Evolutionary conservation across 257 asterid genomes (phyloP).

Genomic region (Nicotiana attenuata): DNA sequence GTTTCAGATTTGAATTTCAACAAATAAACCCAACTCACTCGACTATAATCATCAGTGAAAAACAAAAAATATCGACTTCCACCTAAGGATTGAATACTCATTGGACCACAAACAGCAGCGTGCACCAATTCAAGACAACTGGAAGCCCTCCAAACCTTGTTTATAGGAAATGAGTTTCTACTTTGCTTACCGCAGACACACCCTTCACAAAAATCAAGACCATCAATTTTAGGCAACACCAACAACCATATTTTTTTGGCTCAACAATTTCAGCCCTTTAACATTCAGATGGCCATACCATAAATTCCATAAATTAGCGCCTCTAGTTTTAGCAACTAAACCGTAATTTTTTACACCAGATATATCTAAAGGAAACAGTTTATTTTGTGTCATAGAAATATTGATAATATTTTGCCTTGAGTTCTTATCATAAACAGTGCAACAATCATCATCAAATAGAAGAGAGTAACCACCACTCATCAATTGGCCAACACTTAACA

Average conservation of each 20-base stretch:
- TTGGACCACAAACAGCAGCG: not conserved
- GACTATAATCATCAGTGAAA: not conserved
- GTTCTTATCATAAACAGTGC: not conserved
- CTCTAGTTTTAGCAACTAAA: too few relatives aligned
- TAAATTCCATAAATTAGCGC: too few relatives aligned
- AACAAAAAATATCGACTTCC: not conserved
- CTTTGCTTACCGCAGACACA: not conserved
- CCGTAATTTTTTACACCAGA: too few relatives aligned
- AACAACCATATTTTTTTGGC: too few relatives aligned
- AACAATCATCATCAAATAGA: not conserved
- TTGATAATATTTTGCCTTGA: too few relatives aligned
- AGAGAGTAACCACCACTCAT: conserved; percentile 7
- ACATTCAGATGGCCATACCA: too few relatives aligned
- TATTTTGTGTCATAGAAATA: not conserved
- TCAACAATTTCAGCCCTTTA: too few relatives aligned
- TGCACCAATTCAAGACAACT: not conserved
- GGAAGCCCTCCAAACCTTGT: not conserved
- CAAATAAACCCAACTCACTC: not conserved
- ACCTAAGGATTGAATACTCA: not conserved
- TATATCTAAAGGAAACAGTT: too few relatives aligned
- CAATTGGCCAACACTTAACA: conserved; percentile 17
- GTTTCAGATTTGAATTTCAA: not conserved
- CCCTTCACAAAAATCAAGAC: not conserved
- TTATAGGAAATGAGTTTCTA: not conserved
- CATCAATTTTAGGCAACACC: not conserved